phyloP scores from a whole-genome alignment of 1,284 basidiomycete genomes.

The Xanthoconium separans region DNA sequence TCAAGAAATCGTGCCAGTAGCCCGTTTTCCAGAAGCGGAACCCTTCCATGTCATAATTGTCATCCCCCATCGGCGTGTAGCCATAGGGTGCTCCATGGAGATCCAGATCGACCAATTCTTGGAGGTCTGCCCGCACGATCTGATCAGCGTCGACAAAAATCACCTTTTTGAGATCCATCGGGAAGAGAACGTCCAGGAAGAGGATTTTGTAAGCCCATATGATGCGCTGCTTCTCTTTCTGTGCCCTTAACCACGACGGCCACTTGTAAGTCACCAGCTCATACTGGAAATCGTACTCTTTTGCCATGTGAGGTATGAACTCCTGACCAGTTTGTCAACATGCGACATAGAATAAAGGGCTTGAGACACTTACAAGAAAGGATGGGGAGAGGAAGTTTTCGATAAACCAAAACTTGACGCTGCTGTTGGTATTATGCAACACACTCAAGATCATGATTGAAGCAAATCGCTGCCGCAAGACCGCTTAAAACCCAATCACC shows the following conservation, averaged over 20 bases:
- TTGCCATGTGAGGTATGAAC: constrained; percentile 91
- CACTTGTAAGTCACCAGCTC: constrained; percentile 98
- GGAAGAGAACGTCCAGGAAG: constrained; percentile 98
- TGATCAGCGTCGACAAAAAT: constrained; percentile 99
- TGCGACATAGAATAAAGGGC: not conserved
- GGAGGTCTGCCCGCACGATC: constrained; percentile 93
- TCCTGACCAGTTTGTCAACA: constrained; percentile 49
- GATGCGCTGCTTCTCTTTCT: constrained; percentile 95
- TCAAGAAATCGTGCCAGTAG: constrained; percentile 87
- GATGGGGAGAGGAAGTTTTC: constrained; percentile 98
- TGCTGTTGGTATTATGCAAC: constrained; percentile 87
- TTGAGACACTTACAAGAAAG: constrained; percentile 68
- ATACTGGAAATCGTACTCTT: constrained; percentile 91
- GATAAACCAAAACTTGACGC: constrained; percentile 99
- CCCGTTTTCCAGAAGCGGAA: constrained; percentile 98
- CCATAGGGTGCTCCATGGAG: constrained; percentile 90
- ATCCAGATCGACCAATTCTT: constrained; percentile 90
- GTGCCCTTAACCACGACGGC: constrained; percentile 96
- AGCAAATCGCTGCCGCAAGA: constrained; percentile 77
- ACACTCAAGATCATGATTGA: constrained; percentile 99
- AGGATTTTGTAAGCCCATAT: constrained; percentile 99
- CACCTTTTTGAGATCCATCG: constrained; percentile 96
- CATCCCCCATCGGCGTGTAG: constrained; percentile 97
- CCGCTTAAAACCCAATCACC: constrained; percentile 3
- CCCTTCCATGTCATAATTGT: constrained; percentile 93